Evolutionary conservation across 2,329 filamentous ascomycete species (phyloP).

Genomic region (Metarhizium rileyi): DNA sequence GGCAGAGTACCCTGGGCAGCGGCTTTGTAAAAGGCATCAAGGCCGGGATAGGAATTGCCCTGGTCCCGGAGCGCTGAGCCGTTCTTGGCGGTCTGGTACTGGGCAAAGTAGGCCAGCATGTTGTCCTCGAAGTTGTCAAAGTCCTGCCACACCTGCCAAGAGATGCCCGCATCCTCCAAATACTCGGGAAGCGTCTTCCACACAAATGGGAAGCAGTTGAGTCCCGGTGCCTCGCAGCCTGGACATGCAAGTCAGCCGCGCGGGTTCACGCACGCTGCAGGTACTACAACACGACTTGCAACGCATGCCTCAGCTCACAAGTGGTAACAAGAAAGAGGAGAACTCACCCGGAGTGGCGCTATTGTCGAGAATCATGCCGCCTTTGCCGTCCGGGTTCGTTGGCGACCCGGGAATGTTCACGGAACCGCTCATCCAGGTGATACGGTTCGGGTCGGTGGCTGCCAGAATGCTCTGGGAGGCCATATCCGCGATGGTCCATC

Average conservation of each 20-base stretch:
- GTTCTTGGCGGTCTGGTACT: constrained; percentile 10
- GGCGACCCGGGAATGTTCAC: constrained; percentile 36
- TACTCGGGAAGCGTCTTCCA: constrained; percentile 41
- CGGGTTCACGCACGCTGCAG: too few species aligned
- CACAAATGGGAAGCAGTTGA: constrained; percentile 41
- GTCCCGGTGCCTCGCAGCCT: constrained; percentile 29
- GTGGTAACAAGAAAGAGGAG: constrained; percentile 7
- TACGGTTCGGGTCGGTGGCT: constrained; percentile 38
- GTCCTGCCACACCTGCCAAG: constrained; percentile 41
- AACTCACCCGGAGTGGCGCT: constrained; percentile 18
- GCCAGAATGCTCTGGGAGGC: constrained; percentile 11
- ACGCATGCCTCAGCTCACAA: background rate
- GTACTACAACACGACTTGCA: too few species aligned
- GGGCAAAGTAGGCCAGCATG: constrained; percentile 33
- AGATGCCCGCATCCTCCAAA: constrained; percentile 35
- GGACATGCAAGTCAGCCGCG: background rate
- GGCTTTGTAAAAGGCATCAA: constrained; percentile 37
- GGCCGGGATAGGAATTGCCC: constrained; percentile 31
- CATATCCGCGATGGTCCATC: constrained; percentile 31
- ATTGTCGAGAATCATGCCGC: constrained; percentile 38
- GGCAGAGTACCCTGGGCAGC: constrained; percentile 40
- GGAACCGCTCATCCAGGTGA: constrained; percentile 25
- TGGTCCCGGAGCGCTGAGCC: constrained; percentile 8
- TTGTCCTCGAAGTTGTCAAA: constrained; percentile 43
- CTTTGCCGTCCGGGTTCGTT: constrained; percentile 22